phyloP scores from a whole-genome alignment of 1,284 basidiomycete species.

The Ceratobasidium sp. region DNA sequence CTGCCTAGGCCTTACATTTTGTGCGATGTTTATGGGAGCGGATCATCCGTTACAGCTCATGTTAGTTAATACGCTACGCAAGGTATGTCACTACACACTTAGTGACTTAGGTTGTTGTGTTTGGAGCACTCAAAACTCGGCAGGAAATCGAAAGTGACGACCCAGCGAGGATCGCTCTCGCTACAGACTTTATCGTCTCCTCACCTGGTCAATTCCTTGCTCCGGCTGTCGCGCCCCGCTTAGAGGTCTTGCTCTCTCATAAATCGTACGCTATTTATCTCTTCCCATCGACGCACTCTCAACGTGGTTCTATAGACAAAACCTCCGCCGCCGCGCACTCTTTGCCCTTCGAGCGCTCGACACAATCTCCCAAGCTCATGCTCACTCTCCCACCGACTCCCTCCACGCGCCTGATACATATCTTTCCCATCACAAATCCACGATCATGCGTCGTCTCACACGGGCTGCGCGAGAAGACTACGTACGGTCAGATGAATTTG shows the following conservation, averaged over 20 bases:
- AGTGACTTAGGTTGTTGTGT: conserved; percentile 1
- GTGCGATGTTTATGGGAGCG: conserved; percentile 71
- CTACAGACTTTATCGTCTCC: conserved; percentile 71
- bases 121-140: conserved; percentile 29
- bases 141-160: conserved; percentile 73
- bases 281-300: background rate
- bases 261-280: conserved; percentile 70
- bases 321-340: conserved; percentile 70
- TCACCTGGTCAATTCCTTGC: conserved; percentile 70
- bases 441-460: conserved; percentile 32
- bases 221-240: conserved; percentile 73
- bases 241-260: conserved; percentile 71
- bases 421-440: conserved; percentile 38
- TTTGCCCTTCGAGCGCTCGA: conserved; percentile 68
- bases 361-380: conserved; percentile 59
- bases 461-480: conserved; percentile 28
- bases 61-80: conserved; percentile 82
- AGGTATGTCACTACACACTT: conserved; percentile 58
- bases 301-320: conserved; percentile 56
- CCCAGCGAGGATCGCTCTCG: conserved; percentile 70
- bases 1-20: conserved; percentile 76
- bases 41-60: conserved; percentile 78
- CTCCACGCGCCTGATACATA: conserved; percentile 61
- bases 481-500: conserved; percentile 18
- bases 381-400: conserved; percentile 59